phyloP scores from a whole-genome alignment of 2,329 filamentous ascomycete genomes.

The Claviceps sp. region DNA sequence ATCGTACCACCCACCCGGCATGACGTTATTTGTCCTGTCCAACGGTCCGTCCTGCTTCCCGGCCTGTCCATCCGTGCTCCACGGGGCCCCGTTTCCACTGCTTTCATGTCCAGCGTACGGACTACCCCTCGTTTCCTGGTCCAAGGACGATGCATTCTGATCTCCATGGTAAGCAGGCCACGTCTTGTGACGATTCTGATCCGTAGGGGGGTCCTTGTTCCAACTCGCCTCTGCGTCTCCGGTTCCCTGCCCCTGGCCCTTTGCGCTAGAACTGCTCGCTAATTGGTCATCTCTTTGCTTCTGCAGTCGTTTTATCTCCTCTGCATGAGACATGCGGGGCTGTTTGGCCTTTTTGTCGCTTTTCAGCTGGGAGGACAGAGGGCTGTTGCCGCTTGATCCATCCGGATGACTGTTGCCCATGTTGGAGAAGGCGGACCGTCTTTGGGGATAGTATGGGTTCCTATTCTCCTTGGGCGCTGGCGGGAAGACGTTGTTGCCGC shows the following conservation, averaged over 20 bases:
- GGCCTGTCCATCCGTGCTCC: background rate
- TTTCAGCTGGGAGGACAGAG: background rate
- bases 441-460: constrained; percentile 18
- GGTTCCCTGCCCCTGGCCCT: too few species aligned
- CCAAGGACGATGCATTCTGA: background rate
- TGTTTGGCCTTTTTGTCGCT: constrained; percentile 1
- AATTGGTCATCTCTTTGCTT: background rate
- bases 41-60: background rate
- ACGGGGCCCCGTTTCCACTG: background rate
- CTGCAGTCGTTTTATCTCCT: too few species aligned
- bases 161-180: background rate
- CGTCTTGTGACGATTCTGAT: background rate
- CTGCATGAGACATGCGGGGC: background rate
- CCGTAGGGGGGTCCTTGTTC: background rate
- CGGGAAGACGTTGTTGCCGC: constrained; percentile 19
- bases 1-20: constrained; percentile 19
- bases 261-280: background rate
- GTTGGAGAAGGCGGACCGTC: constrained; percentile 11
- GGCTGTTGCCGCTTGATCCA: constrained; percentile 1
- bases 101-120: background rate
- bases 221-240: background rate
- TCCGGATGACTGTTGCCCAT: constrained; percentile 6
- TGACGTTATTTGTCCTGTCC: constrained; percentile 13
- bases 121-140: background rate
- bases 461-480: constrained; percentile 2